Conservation (phyloP, 441 rosid genomes). For the Gossypium trilobum region DNA sequence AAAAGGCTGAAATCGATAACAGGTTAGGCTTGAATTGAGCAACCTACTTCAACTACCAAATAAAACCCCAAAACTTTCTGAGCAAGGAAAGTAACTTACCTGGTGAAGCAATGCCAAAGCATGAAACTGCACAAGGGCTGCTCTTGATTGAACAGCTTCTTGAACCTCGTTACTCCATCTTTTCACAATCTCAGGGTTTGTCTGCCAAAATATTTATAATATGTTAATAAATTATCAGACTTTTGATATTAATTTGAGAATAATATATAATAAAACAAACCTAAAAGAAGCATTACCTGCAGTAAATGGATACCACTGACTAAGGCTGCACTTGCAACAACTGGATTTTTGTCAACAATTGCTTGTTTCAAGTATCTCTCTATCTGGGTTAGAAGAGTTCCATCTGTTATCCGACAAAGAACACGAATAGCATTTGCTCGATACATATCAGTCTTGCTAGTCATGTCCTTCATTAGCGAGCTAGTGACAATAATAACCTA, state of each 20-base stretch:
- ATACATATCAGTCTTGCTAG: conserved; percentile 94
- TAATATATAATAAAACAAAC: neutral
- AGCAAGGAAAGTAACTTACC: conserved; percentile 31
- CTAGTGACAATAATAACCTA: conserved; percentile 97
- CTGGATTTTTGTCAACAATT: conserved; percentile 95
- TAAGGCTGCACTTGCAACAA: conserved; percentile 97
- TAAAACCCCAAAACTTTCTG: conserved; percentile 4
- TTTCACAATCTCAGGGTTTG: conserved; percentile 95
- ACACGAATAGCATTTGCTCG: conserved; percentile 97
- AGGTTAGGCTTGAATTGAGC: neutral
- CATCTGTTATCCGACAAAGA: conserved; percentile 87
- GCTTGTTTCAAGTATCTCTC: conserved; percentile 97
- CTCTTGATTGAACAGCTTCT: conserved; percentile 94
- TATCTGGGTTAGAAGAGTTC: conserved; percentile 86
- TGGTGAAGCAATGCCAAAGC: conserved; percentile 91
- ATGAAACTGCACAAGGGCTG: conserved; percentile 95
- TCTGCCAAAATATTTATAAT: conserved; percentile 33
- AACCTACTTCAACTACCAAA: neutral
- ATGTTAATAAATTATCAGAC: neutral
- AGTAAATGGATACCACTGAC: conserved; percentile 96
- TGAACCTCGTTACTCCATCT: conserved; percentile 99
- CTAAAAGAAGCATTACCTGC: conserved; percentile 44
- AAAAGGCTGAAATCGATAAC: neutral
- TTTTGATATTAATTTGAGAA: neutral
- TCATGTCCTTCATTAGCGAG: conserved; percentile 99